Conservation (phyloP, 192 early-diverging fungal genomes). For the Podila minutissima region DNA sequence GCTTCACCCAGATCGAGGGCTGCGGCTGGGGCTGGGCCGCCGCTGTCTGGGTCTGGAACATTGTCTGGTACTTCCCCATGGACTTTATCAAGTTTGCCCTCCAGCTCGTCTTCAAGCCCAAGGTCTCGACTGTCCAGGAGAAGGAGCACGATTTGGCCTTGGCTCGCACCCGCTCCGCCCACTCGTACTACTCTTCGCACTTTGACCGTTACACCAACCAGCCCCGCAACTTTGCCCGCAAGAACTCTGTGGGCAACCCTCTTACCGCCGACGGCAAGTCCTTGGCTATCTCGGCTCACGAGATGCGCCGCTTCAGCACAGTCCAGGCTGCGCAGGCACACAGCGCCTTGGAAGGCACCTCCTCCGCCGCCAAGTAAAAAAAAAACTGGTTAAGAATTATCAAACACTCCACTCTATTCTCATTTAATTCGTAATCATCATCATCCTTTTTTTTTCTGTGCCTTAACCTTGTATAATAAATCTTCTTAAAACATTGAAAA, state of each 20-base stretch:
- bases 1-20: constrained; percentile 75
- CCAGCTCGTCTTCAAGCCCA: constrained; percentile 68
- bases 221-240: constrained; percentile 55
- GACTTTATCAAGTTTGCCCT: constrained; percentile 85
- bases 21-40: constrained; percentile 82
- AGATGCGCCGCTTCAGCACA: constrained; percentile 79
- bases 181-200: constrained; percentile 71
- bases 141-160: constrained; percentile 54
- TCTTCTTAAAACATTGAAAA: background rate
- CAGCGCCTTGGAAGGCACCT: constrained; percentile 42
- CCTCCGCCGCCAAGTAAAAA: constrained; percentile 38
- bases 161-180: constrained; percentile 70
- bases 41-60: constrained; percentile 83
- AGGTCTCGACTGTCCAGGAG: constrained; percentile 24
- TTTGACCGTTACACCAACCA: constrained; percentile 60
- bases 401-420: background rate
- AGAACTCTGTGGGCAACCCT: constrained; percentile 53
- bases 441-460: background rate
- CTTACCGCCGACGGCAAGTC: constrained; percentile 62
- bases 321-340: constrained; percentile 73
- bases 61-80: constrained; percentile 80
- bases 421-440: background rate
- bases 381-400: constrained; percentile 4
- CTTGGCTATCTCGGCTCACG: constrained; percentile 67
- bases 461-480: constrained; percentile 1